Evolutionary conservation across 2,329 filamentous ascomycete species (phyloP).

Genomic region (Diaporthe aspalathi): DNA sequence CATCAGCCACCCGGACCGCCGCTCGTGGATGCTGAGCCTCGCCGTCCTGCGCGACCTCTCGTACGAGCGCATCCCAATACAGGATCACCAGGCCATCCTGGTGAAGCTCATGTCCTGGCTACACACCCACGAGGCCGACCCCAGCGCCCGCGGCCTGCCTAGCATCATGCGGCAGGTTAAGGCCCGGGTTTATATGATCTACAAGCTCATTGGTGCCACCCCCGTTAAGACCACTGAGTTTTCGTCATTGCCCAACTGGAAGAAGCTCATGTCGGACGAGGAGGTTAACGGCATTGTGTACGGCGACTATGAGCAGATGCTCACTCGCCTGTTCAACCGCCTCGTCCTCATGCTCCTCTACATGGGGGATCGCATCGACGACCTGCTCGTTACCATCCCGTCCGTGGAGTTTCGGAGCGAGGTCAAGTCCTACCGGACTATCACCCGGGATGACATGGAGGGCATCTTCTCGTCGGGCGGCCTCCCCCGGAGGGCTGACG

Average conservation of each 20-base stretch:
- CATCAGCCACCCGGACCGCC: background rate
- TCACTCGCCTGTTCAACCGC: constrained; percentile 63
- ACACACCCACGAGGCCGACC: background rate
- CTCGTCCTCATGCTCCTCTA: constrained; percentile 61
- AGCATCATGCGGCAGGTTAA: too few relatives aligned
- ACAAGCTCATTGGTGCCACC: constrained; percentile 19
- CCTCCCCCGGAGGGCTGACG: constrained; percentile 56
- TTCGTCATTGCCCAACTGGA: too few relatives aligned
- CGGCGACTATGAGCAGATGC: constrained; percentile 56
- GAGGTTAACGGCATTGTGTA: constrained; percentile 53
- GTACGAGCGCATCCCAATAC: background rate
- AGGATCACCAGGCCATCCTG: background rate
- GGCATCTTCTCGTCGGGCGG: too few relatives aligned
- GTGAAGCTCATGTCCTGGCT: background rate
- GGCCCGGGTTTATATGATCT: too few relatives aligned
- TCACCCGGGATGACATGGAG: constrained; percentile 52
- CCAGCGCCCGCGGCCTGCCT: too few relatives aligned
- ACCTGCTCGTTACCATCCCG: constrained; percentile 44
- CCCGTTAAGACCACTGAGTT: too few relatives aligned
- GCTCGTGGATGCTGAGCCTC: background rate
- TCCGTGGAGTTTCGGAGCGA: constrained; percentile 50
- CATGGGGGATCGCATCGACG: too few relatives aligned
- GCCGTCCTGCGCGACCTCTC: background rate
- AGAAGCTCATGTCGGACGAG: constrained; percentile 3
- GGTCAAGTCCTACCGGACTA: constrained; percentile 60